These are phyloP conservation scores for Saturnispora saitoi DNA, from an alignment of 805 yeast species.

Conservation along the genomic window DNA sequence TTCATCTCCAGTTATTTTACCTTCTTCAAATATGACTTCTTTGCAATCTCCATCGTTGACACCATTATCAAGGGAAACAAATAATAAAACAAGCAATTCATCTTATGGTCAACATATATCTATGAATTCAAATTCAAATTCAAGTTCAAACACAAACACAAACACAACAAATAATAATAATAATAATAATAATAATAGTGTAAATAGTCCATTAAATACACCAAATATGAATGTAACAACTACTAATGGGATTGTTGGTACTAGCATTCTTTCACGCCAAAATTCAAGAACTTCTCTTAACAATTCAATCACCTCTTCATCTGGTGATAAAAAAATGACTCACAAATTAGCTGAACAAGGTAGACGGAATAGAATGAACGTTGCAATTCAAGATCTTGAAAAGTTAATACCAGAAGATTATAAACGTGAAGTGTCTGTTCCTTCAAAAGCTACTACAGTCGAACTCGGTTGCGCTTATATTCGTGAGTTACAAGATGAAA, in stretches of 20 bases:
- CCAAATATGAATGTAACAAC: neutral
- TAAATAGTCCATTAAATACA: neutral
- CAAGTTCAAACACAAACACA: neutral
- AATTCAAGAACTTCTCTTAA: neutral
- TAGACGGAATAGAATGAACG: conserved; percentile 83
- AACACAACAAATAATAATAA: neutral
- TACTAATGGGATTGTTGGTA: conserved; percentile 6
- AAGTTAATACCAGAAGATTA: conserved; percentile 54
- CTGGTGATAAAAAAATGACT: conserved; percentile 47
- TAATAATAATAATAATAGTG: too few species aligned
- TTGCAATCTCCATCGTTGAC: conserved; percentile 2
- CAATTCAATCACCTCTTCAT: neutral
- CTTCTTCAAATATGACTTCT: conserved; percentile 19
- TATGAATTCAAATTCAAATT: too few species aligned
- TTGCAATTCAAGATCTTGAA: conserved; percentile 72
- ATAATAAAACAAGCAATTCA: neutral
- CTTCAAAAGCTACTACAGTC: conserved; percentile 91
- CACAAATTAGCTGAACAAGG: conserved; percentile 97
- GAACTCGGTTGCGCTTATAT: conserved; percentile 79
- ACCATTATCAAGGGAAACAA: neutral
- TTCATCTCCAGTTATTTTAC: conserved; percentile 32
- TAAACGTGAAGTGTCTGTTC: conserved; percentile 52
- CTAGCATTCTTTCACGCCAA: conserved; percentile 8
- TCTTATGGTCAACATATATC: neutral
- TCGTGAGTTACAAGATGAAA: conserved; percentile 32